phyloP scores from a whole-genome alignment of 208 protist genomes.

The Borovskyia barvae region DNA sequence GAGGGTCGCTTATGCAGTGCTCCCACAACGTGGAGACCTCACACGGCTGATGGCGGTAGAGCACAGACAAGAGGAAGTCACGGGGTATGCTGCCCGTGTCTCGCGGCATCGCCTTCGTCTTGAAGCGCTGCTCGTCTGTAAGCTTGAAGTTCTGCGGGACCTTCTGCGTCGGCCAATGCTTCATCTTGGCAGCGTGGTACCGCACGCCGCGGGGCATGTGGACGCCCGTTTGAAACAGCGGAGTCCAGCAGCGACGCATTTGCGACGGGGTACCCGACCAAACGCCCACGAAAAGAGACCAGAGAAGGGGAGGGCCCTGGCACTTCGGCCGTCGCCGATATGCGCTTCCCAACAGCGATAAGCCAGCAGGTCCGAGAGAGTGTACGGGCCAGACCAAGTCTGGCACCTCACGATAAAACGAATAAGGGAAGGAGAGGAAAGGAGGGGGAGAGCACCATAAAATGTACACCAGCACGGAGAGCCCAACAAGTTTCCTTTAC shows the following conservation, averaged over 20 bases:
- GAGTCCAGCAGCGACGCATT: constrained; percentile 35
- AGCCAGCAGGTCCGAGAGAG: too few relatives aligned
- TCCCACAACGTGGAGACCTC: constrained; percentile 83
- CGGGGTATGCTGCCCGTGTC: constrained; percentile 83
- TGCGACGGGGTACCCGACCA: too few relatives aligned
- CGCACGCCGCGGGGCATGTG: constrained; percentile 54
- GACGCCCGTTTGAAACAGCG: constrained; percentile 69
- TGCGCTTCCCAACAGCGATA: too few relatives aligned
- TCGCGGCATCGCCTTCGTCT: constrained; percentile 70
- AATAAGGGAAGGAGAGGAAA: not conserved
- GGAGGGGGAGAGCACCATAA: constrained; percentile 2
- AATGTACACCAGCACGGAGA: too few relatives aligned
- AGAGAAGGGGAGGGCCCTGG: too few relatives aligned
- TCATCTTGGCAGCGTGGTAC: constrained; percentile 82
- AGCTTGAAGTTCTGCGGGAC: constrained; percentile 83
- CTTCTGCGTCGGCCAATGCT: constrained; percentile 73
- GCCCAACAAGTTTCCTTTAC: too few relatives aligned
- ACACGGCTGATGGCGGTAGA: constrained; percentile 89
- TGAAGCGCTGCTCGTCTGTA: constrained; percentile 75
- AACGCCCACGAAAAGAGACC: not conserved
- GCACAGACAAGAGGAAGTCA: constrained; percentile 85
- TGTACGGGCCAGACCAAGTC: too few relatives aligned
- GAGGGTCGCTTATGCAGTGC: constrained; percentile 72
- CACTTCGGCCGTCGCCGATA: too few relatives aligned
- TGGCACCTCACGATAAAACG: too few relatives aligned